A percentile compares a stretch with the other conserved stretches of the same genome.
Conservation (phyloP, 139 green algal genomes). For the Spirogloea muscicola region DNA sequence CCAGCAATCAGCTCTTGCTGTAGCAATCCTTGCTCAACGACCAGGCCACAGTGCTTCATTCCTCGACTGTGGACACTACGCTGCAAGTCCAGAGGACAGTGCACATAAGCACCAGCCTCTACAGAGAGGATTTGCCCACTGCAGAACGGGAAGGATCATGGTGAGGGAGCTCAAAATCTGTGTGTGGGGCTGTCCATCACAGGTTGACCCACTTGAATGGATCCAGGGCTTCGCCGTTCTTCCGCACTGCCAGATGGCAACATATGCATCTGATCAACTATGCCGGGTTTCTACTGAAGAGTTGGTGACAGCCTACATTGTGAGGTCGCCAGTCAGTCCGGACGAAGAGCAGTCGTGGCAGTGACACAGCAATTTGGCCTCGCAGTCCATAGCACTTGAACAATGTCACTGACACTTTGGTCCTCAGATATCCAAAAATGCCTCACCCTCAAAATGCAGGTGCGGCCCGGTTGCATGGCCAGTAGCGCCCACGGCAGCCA, state of each 20-base stretch:
- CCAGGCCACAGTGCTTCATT: no score
- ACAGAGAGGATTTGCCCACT: no score
- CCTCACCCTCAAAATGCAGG: constrained; percentile 33
- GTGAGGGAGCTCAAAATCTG: no score
- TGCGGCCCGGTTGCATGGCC: constrained; percentile 18
- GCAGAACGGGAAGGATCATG: no score
- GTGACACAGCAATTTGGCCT: background rate
- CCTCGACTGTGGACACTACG: no score
- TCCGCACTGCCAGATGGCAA: background rate
- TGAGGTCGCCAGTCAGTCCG: no score
- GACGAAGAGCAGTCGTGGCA: no score
- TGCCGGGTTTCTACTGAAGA: background rate
- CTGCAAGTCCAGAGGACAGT: no score
- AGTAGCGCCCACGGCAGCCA: constrained; percentile 20
- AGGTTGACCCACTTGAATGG: constrained; percentile 23
- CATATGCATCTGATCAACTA: background rate
- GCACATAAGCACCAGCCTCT: no score
- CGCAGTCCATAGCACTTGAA: background rate
- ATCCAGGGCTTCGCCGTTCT: constrained; percentile 16
- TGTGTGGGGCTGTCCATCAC: no score
- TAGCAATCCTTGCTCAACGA: no score
- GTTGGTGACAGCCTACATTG: background rate
- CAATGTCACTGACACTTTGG: background rate
- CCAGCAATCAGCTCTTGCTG: no score
- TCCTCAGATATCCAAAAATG: background rate